Base-by-base conservation (phyloP, 2,329 filamentous ascomycete species). In the Exophiala viscosa region DNA sequence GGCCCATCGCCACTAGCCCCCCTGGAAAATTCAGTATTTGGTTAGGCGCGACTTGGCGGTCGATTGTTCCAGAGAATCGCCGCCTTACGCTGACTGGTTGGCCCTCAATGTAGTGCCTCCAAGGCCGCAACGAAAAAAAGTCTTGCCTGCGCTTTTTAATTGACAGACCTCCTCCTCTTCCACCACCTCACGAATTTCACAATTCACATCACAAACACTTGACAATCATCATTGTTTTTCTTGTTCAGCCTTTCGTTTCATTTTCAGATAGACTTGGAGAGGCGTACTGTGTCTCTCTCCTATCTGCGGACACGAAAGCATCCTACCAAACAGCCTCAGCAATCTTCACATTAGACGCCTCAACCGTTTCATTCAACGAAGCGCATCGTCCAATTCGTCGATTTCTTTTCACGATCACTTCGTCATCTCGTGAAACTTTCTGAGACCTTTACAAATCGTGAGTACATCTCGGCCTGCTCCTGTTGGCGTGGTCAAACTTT, bases 231-330 rank as follows among this genome's bases (percentile, higher is more conserved):
- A 52, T 48, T 40, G 50, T 59, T 48, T 48, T 57, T 61, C 50
- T 58, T 48, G 51, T 60, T 59, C 48, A 58, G 59, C 54, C 59
- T 57, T 63, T 62, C 53, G 49, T 59, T 61, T 60, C 52, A 57
- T 53, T 50, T 60, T 61, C 57, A 59, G 61, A 61, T 63, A 63
- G 61, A 62, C 52, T 62, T 60, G 58, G 60, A 62, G 61, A 63
- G 61, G 61, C 61, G 59, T 63, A 62, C 39, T 58, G 41, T 54
- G 54, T 58, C 57, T 62, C 58, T 59, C 52, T 53, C 57, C 58
- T 63, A 61, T 63, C 59, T 62, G 50, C 59, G 50, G 50, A 55
- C 49, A 55, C 55, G 56, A 57, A 61, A 60, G 60, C 52, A 52
- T 35, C 13, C 36, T 34, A 44, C 33, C 43, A 47, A 35, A 41